Percentiles rank a stretch among this genome's conserved stretches.
Conservation (phyloP, 176 grass and related monocot genomes). For the Neostapfia colusana region DNA sequence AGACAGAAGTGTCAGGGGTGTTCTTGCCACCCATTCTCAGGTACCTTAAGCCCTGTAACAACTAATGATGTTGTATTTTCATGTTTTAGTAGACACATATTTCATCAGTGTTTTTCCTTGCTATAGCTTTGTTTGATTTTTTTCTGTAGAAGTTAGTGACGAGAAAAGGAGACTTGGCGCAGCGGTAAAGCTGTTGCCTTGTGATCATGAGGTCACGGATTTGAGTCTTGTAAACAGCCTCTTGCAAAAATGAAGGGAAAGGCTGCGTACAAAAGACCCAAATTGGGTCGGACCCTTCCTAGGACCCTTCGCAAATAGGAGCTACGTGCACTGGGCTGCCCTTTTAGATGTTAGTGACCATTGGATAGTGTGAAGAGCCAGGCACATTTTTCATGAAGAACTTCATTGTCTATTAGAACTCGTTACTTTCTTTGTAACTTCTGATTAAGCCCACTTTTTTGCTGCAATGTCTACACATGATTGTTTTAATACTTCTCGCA, state of each 20-base stretch:
- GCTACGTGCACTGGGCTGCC: too few relatives aligned
- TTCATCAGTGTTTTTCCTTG: background rate
- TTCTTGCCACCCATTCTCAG: conserved; percentile 86
- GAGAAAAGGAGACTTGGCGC: too few relatives aligned
- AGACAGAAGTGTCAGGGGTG: conserved; percentile 57
- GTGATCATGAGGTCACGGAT: too few relatives aligned
- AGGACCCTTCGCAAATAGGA: too few relatives aligned
- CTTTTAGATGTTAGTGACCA: background rate
- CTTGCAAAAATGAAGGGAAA: too few relatives aligned
- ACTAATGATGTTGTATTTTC: background rate
- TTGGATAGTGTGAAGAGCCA: background rate
- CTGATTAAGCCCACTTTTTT: background rate
- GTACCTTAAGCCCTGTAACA: conserved; percentile 36
- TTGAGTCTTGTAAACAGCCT: too few relatives aligned
- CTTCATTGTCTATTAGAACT: background rate
- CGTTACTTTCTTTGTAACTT: background rate
- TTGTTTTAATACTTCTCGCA: background rate
- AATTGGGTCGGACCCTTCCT: too few relatives aligned
- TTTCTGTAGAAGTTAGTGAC: background rate
- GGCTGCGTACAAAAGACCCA: too few relatives aligned
- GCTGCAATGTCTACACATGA: background rate
- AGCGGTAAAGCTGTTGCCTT: too few relatives aligned
- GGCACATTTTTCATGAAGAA: background rate
- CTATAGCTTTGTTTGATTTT: background rate
- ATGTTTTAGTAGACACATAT: background rate